Evolutionary conservation across 306 rosid species (phyloP), one percentile per base, ranked within the genome.

Genomic region (Vigna angularis): DNA sequence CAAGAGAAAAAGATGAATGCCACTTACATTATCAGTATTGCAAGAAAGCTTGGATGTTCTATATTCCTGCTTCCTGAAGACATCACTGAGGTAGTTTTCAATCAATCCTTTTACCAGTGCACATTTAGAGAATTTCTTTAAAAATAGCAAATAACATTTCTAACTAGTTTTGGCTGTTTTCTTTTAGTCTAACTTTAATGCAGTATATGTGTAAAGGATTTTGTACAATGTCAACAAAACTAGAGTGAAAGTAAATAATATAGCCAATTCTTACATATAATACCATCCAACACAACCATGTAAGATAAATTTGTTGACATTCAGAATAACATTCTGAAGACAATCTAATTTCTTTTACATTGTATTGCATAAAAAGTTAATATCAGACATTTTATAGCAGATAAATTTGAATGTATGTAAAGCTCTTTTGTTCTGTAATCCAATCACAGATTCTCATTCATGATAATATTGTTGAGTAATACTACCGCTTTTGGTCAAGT

Each of bases 41-140:
- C 99, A 62, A 89, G 99, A 79, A 95, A 95, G 90, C 96, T 95
- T 13, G 99, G 99, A 18, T 95, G 99, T 77, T 93, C 99, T 40
- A 95, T 95, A 81, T 95, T 95, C 83, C 84, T 95, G 79, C 95
- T 95, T 67, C 98, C 99, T 38, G 99, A 95, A 88, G 99, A 95
- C 85, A 88, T 95, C 81, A 95, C 92, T 12, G 97, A 93, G 99
- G 99, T 94, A 80, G 52, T 77, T 73, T 26, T 55, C 58, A 79
- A 70, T 73, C 72, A 44, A 32, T 17, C 52, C 34, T 42, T 69
- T 53, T 34, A 34, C 1, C 1, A 5, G 38, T 34, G 38, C 38
- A 34, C 38, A 4, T 34, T 34, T 34, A 34, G 1, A 6, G 38
- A 4, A 34, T 6, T 36, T 36, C 42, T 6, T 6, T 36, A 36